Conservation (phyloP, 2,329 filamentous ascomycete genomes). For the Fusarium drepaniforme region DNA sequence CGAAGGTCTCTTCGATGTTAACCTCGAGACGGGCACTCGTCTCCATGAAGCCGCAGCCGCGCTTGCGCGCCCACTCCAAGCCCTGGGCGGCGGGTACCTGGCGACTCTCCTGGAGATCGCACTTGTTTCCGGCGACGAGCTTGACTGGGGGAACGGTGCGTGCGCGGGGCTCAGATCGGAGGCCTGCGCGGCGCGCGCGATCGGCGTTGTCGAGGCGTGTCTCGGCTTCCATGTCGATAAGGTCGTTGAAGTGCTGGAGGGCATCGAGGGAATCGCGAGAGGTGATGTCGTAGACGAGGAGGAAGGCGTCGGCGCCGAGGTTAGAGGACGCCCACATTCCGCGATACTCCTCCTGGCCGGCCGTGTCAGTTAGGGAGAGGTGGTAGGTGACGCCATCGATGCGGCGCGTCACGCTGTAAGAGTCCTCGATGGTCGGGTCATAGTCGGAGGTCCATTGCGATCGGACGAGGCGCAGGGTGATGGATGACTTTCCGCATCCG, state of each 20-base stretch:
- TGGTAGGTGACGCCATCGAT: conserved; percentile 87
- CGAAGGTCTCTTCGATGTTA: conserved; percentile 92
- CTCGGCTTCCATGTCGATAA: conserved; percentile 87
- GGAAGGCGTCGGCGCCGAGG: conserved; percentile 83
- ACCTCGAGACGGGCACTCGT: conserved; percentile 86
- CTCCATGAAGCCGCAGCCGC: conserved; percentile 89
- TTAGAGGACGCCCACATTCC: conserved; percentile 87
- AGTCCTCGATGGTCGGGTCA: conserved; percentile 86
- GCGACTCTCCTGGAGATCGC: conserved; percentile 79
- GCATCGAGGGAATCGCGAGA: conserved; percentile 75
- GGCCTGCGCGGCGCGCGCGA: conserved; percentile 60
- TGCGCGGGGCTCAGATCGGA: conserved; percentile 52
- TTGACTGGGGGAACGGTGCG: conserved; percentile 79
- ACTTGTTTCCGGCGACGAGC: conserved; percentile 89
- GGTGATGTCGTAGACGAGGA: conserved; percentile 91
- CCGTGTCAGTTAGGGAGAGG: conserved; percentile 84
- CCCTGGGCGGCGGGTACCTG: conserved; percentile 78
- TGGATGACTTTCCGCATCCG: conserved; percentile 87
- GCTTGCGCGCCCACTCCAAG: conserved; percentile 80
- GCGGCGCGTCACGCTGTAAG: conserved; percentile 83
- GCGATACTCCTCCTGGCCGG: conserved; percentile 91
- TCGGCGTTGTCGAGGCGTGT: conserved; percentile 73
- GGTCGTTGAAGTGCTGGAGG: conserved; percentile 82
- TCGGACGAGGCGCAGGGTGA: conserved; percentile 84
- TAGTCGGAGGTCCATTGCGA: conserved; percentile 89